Base-by-base conservation (phyloP, 148 eudicot species). In the Euryodendron excelsum region DNA sequence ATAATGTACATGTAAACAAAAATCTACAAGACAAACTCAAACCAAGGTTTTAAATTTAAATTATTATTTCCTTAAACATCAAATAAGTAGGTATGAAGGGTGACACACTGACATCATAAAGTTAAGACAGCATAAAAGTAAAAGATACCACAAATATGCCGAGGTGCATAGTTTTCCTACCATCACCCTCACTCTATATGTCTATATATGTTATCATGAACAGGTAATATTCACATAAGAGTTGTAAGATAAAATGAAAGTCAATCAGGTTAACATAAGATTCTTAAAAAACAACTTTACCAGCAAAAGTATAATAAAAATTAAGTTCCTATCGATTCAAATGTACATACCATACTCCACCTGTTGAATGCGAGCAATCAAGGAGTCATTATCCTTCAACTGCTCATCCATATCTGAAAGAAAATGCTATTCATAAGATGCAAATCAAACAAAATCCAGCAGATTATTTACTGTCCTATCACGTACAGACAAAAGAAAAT, bases 281-380 rank as follows among this genome's bases (percentile, higher is more conserved):
- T 34, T 33, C 76, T 52, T 25, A 36, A 13, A 58, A 74, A 25
- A 47, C 45, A 13, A 3, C 18, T 18, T 56, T 21, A 56, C 23
- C 25, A 36, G 58, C 31, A 67, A 13, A 34, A 33, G 2, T 0
- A 23, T 55, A 41, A 3, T 12, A 53, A 84, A 41, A 77, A 68
- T 37, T 37, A 55, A 63, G 47, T 20, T 47, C 20, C 20, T 61
- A 1, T 18, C 0, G 48, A 63, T 9, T 15, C 7, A 4, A 25
- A 14, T 69, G 70, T 50, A 72, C 91, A 55, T 78, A 95, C 99
- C 99, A 10, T 80, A 85, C 74, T 95, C 97, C 79, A 93, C 73
- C 75, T 88, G 86, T 65, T 82, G 88, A 76, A 95, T 83, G 72
- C 90, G 96, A 78, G 94, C 89, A 82, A 84, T 41, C 80, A 91